phyloP scores from a whole-genome alignment of 1,284 basidiomycete species.

The Singerocomus inundabilis region DNA sequence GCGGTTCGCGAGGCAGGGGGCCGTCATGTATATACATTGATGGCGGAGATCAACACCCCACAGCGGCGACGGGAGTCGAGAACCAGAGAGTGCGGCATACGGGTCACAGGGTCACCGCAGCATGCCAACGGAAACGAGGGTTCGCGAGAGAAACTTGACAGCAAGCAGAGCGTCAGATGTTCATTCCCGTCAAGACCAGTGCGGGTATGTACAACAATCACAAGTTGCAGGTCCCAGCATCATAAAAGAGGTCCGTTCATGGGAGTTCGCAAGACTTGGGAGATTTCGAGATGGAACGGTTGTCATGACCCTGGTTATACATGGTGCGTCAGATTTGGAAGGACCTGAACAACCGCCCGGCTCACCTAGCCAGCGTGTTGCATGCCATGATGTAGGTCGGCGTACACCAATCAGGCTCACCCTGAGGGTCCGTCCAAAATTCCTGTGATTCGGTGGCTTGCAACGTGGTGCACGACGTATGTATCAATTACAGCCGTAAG shows the following conservation, averaged over 20 bases:
- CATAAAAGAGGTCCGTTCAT: too few relatives aligned
- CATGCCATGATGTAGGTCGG: constrained; percentile 2
- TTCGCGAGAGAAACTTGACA: background rate
- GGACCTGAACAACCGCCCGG: too few relatives aligned
- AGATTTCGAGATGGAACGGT: background rate
- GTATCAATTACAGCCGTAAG: constrained; percentile 6
- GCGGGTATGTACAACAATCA: background rate
- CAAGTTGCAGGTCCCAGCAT: too few relatives aligned
- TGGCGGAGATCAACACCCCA: background rate
- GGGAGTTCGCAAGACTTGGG: background rate
- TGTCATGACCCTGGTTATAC: too few relatives aligned
- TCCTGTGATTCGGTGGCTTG: background rate
- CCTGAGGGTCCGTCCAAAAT: background rate
- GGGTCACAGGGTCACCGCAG: background rate
- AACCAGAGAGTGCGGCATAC: background rate
- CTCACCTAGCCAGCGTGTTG: background rate
- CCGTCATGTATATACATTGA: constrained; percentile 11
- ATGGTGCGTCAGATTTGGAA: background rate
- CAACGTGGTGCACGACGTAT: too few relatives aligned
- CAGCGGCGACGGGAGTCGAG: background rate
- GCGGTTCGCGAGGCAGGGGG: background rate
- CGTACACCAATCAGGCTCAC: background rate
- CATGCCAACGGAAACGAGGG: constrained; percentile 5
- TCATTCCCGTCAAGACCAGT: constrained; percentile 6
- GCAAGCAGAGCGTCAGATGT: background rate